Evolutionary conservation across 73 alveolate genomes (phyloP).

Genomic region (Paramecium biaurelia): DNA sequence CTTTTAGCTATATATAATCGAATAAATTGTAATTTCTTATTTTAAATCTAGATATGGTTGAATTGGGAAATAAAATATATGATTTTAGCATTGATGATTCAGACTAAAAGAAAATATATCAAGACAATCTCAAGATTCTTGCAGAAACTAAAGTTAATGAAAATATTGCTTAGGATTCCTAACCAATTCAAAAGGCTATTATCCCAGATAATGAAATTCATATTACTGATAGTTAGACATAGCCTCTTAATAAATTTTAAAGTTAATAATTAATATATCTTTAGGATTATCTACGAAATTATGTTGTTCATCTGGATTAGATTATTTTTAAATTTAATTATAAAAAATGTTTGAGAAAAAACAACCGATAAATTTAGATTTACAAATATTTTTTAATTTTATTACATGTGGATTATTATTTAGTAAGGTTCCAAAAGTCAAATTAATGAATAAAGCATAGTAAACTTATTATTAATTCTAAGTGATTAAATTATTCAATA

Average conservation of each 20-base stretch:
- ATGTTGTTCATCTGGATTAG: not conserved
- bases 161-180: not conserved
- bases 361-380: not conserved
- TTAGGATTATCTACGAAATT: not conserved
- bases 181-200: not conserved
- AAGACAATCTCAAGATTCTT: not conserved
- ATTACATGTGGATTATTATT: not conserved
- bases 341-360: not conserved
- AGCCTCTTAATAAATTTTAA: not conserved
- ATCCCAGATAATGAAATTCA: not conserved
- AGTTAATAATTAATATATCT: not conserved
- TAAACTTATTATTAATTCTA: not conserved
- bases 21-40: not conserved
- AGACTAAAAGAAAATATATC: not conserved
- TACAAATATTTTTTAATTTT: not conserved
- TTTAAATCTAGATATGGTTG: not conserved
- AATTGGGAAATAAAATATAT: not conserved
- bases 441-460: constrained; percentile 38
- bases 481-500: not conserved
- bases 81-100: not conserved
- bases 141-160: not conserved
- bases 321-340: not conserved
- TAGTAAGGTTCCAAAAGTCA: not conserved
- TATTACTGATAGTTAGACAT: not conserved
- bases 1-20: not conserved